Evolutionary conservation across 2,329 filamentous ascomycete genomes (phyloP).

Genomic region (Didymellaceae sp.): DNA sequence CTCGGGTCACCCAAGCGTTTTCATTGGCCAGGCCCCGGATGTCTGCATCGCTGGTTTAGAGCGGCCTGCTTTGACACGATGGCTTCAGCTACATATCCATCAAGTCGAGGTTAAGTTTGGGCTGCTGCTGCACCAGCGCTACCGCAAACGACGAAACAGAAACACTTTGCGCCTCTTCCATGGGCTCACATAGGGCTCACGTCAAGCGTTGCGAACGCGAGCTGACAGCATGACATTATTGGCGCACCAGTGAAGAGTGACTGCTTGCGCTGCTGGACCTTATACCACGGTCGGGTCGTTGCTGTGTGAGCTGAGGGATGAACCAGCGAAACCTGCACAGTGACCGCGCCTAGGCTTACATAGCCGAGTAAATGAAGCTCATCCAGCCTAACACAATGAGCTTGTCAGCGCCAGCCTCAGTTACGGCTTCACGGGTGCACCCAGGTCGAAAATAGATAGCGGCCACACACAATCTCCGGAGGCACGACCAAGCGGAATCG

Average conservation of each 20-base stretch:
- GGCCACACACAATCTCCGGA: background rate
- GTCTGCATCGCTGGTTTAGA: background rate
- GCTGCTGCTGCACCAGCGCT: background rate
- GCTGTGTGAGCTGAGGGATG: background rate
- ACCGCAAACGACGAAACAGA: constrained; percentile 4
- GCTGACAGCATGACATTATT: constrained; percentile 7
- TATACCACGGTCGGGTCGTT: background rate
- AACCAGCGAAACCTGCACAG: constrained; percentile 6
- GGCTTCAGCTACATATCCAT: background rate
- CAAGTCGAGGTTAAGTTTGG: background rate
- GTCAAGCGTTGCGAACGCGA: constrained; percentile 4
- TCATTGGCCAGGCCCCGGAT: background rate
- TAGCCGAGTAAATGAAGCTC: constrained; percentile 3
- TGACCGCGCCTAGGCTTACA: constrained; percentile 10
- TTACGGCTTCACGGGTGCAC: background rate
- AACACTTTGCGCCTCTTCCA: background rate
- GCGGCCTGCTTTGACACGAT: background rate
- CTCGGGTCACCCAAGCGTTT: constrained; percentile 1
- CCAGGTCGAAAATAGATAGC: background rate
- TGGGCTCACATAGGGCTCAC: background rate
- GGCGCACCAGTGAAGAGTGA: background rate
- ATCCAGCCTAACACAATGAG: constrained; percentile 10
- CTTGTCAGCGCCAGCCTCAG: constrained; percentile 7
- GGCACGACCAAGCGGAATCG: background rate
- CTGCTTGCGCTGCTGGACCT: background rate